phyloP scores from a whole-genome alignment of 1,284 basidiomycete species.

The Veloporphyrellus conicus region DNA sequence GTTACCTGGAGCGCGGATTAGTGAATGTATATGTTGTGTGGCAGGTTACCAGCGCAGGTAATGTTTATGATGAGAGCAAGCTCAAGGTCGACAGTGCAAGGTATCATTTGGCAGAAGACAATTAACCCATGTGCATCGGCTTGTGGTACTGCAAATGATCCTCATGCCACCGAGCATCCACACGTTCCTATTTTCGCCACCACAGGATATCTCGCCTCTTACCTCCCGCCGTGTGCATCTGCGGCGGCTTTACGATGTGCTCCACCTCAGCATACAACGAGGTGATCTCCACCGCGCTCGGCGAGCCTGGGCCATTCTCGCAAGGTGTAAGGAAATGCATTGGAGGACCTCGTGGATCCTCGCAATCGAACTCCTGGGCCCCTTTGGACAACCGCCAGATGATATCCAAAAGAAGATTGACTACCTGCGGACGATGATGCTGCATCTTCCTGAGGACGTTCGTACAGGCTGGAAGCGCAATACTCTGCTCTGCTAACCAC shows the following conservation, averaged over 20 bases:
- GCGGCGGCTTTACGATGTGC: conserved; percentile 65
- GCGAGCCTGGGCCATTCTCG: conserved; percentile 75
- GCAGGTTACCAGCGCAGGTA: not conserved
- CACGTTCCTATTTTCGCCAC: conserved; percentile 54
- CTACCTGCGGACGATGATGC: conserved; percentile 64
- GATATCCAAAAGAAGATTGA: conserved; percentile 44
- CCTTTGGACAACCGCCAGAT: conserved; percentile 31
- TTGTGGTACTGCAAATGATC: not conserved
- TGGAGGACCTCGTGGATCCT: conserved; percentile 76
- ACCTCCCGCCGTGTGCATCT: conserved; percentile 66
- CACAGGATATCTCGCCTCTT: conserved; percentile 41
- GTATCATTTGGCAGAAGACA: not conserved
- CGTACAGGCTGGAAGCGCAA: conserved; percentile 21
- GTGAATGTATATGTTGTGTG: conserved; percentile 13
- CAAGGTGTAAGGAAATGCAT: conserved; percentile 78
- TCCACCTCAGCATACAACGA: conserved; percentile 70
- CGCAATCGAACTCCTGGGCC: conserved; percentile 56
- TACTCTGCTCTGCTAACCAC: conserved; percentile 14
- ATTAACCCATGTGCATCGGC: no score
- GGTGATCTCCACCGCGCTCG: conserved; percentile 64
- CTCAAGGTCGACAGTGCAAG: no score
- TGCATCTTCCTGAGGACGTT: conserved; percentile 63
- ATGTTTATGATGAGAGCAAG: not conserved
- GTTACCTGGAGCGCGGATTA: not conserved
- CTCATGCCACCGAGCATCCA: conserved; percentile 31